A percentile compares a stretch with the other conserved stretches of the same genome.
These are phyloP conservation scores for Cubamyces lactineus DNA, from an alignment of 768 basidiomycete genomes.

Conservation along the genomic window DNA sequence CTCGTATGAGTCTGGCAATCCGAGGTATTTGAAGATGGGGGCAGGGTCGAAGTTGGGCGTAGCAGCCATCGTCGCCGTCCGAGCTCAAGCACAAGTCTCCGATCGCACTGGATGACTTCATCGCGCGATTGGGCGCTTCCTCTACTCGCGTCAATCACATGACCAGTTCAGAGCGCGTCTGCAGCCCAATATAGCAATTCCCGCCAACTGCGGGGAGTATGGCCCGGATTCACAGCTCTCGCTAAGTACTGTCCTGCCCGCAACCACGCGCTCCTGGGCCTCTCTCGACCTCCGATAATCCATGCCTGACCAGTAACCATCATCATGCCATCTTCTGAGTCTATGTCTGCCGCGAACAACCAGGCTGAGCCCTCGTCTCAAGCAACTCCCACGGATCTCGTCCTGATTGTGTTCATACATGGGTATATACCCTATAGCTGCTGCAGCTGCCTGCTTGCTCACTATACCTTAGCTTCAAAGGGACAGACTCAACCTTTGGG, in stretches of 20 bases:
- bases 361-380: background rate
- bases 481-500: conserved; percentile 70
- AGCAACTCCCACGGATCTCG: conserved; percentile 41
- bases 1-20: conserved; percentile 56
- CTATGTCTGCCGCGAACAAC: background rate
- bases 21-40: conserved; percentile 52
- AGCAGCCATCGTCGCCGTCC: conserved; percentile 5
- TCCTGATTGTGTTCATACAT: conserved; percentile 80
- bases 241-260: background rate
- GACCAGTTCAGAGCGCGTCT: background rate
- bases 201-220: conserved; percentile 7
- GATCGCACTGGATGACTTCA: background rate
- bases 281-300: background rate
- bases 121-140: background rate
- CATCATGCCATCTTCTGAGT: conserved; percentile 12
- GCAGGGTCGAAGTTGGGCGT: background rate
- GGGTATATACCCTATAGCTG: conserved; percentile 51
- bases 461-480: conserved; percentile 48
- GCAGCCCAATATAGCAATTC: conserved; percentile 16
- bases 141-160: background rate
- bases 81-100: background rate
- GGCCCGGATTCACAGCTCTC: conserved; percentile 3
- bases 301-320: background rate
- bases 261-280: background rate
- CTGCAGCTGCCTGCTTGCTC: background rate